Percentiles rank a stretch among this genome's conserved stretches.
These are phyloP conservation scores for Bipolaris victoriae DNA, from an alignment of 2,329 filamentous ascomycete species.

Conservation along the genomic window DNA sequence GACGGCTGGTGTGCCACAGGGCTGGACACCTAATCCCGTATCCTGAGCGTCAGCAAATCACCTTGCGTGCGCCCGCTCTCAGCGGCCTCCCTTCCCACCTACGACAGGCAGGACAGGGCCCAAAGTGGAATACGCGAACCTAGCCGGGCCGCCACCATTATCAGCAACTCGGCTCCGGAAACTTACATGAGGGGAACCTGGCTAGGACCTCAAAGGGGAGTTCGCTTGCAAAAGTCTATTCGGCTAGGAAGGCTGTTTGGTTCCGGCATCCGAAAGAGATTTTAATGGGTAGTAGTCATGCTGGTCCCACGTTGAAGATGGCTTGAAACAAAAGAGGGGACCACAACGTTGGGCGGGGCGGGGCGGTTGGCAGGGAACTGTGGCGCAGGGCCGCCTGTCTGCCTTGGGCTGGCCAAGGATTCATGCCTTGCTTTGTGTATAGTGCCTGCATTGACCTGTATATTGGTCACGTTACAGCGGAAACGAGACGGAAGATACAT, in stretches of 20 bases:
- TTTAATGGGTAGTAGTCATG: neutral
- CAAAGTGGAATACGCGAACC: no score
- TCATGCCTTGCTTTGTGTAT: neutral
- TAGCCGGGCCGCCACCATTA: no score
- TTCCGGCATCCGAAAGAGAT: neutral
- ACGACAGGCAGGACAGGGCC: neutral
- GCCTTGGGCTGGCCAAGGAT: neutral
- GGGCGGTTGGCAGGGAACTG: constrained; percentile 1
- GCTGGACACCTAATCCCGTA: constrained; percentile 8
- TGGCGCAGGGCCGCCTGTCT: neutral
- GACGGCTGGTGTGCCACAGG: neutral
- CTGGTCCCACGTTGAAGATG: neutral
- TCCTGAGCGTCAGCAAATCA: constrained; percentile 13
- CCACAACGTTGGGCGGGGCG: neutral
- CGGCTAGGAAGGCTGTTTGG: no score
- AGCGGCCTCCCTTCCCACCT: neutral
- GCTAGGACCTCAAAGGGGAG: no score
- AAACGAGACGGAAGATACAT: neutral
- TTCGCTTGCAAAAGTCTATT: no score
- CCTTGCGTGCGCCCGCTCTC: constrained; percentile 1
- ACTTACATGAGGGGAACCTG: no score
- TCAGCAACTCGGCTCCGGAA: no score
- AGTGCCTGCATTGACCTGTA: no score
- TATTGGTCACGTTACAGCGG: neutral
- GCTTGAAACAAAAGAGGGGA: constrained; percentile 3